Conservation (phyloP, 345 rosid species). For the Carallia brachiata region DNA sequence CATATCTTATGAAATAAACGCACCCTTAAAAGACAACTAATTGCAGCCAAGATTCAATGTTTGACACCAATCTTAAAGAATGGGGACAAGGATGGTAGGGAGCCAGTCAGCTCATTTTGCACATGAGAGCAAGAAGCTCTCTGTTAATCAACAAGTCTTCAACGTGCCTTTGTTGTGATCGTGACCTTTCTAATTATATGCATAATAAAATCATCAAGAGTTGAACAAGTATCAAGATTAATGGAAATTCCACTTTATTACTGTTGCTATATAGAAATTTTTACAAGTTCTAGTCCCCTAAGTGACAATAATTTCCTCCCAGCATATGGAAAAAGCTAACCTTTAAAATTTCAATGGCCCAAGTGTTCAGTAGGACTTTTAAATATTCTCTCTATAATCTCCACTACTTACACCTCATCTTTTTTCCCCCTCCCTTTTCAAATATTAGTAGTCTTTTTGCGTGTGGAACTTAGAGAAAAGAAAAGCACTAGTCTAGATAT, state of each 20-base stretch:
- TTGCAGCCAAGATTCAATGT: too few species aligned
- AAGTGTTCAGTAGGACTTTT: slow-evolving; percentile 9
- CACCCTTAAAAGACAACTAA: too few species aligned
- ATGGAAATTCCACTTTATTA: not conserved
- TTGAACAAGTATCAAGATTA: not conserved
- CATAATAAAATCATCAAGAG: too few species aligned
- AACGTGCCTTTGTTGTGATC: slow-evolving; percentile 3
- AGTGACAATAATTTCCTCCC: slow-evolving; percentile 3
- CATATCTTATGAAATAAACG: too few species aligned
- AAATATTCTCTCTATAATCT: not conserved
- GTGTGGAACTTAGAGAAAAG: slow-evolving; percentile 24
- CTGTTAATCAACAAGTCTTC: not conserved
- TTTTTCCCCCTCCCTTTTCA: not conserved
- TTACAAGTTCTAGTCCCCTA: not conserved
- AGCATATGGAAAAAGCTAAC: not conserved
- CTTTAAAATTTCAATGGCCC: slow-evolving; percentile 19
- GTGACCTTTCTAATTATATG: not conserved
- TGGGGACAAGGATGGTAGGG: slow-evolving; percentile 35
- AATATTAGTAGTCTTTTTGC: slow-evolving; percentile 15
- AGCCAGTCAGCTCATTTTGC: slow-evolving; percentile 33
- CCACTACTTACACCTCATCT: not conserved
- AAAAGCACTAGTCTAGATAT: not conserved
- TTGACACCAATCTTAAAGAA: too few species aligned
- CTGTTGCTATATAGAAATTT: not conserved
- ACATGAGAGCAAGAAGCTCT: slow-evolving; percentile 24